Evolutionary conservation across 495 filamentous ascomycete genomes (phyloP), one percentile per base, ranked within the genome.

Genomic region (Staphylotrichum longicolle): DNA sequence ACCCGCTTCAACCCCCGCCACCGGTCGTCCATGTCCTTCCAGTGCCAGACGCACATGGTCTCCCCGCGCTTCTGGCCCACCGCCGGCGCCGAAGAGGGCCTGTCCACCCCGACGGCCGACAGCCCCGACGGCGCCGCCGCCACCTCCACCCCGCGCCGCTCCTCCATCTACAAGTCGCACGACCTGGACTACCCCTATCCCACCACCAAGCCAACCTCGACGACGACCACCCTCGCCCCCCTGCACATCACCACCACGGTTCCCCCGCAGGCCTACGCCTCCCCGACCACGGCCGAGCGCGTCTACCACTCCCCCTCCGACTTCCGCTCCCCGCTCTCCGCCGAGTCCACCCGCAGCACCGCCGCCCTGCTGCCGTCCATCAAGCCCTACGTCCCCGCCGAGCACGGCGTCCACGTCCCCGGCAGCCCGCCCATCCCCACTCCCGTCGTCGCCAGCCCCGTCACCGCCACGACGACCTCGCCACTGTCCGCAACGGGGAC

Each of bases 1-100:
- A 45, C 60, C 42, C 50, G 54, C 11, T 57, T 66, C 20, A 65
- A 68, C 15, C 68, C 67, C 50, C 71, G 71, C 2, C 74, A 70
- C 42, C 63, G 67, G 37, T 81, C 78, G 2, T 72, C 75, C 12
- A 66, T 78, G 37, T 80, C 77, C 8, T 81, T 81, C 67, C 75
- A 77, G 61, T 81, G 79, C 69, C 77, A 78, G 60, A 76, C 79
- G 1, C 74, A 77, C 62, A 63, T 78, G 52, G 68, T 70, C 27
- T 77, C 78, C 3, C 69, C 78, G 0, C 63, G 69, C 9, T 75
- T 78, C 65, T 72, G 73, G 57, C 73, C 76, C 12, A 68, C 63
- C 2, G 61, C 48, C 10, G 58, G 54, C 5, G 15, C 34, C 34
- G 56, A 50, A 9, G 63, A 68, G 30, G 60, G 10, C 12, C 15